These are phyloP conservation scores for Eimeria maxima DNA, from an alignment of 169 alveolate species.

Conservation along the genomic window DNA sequence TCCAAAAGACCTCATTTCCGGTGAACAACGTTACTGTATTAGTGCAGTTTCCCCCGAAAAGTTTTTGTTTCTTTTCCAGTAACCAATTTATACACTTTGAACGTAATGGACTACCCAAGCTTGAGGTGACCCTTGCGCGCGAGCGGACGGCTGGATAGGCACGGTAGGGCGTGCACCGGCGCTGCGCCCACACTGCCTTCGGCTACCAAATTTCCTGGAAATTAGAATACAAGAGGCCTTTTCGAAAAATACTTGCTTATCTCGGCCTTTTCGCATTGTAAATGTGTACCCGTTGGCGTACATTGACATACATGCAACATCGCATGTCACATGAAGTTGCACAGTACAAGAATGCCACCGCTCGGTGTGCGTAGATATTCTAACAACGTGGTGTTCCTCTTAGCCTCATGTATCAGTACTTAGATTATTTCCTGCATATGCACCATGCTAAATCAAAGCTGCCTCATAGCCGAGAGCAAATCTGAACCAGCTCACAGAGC, in stretches of 20 bases:
- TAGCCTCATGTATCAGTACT: not conserved
- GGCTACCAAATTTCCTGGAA: not conserved
- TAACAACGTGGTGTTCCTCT: not conserved
- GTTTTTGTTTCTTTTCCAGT: not conserved
- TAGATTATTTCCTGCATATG: not conserved
- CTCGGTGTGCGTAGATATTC: not conserved
- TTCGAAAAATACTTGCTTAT: not conserved
- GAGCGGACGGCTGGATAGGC: constrained; percentile 56
- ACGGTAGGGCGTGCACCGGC: constrained; percentile 76
- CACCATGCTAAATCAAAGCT: not conserved
- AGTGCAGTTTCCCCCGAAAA: not conserved
- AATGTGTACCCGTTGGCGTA: not conserved
- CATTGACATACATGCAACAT: not conserved
- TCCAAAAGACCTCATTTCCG: constrained; percentile 26
- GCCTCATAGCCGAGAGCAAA: not conserved
- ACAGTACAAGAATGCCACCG: not conserved
- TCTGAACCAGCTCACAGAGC: not conserved
- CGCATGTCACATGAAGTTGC: not conserved
- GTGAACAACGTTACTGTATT: not conserved
- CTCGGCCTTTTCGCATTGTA: not conserved
- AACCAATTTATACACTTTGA: not conserved
- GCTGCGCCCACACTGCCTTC: constrained; percentile 56
- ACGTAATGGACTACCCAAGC: not conserved
- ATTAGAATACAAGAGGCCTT: not conserved
- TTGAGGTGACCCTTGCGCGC: constrained; percentile 49